Base-by-base conservation (phyloP, 1,284 basidiomycete species). In the Bondarzewia mesenterica region DNA sequence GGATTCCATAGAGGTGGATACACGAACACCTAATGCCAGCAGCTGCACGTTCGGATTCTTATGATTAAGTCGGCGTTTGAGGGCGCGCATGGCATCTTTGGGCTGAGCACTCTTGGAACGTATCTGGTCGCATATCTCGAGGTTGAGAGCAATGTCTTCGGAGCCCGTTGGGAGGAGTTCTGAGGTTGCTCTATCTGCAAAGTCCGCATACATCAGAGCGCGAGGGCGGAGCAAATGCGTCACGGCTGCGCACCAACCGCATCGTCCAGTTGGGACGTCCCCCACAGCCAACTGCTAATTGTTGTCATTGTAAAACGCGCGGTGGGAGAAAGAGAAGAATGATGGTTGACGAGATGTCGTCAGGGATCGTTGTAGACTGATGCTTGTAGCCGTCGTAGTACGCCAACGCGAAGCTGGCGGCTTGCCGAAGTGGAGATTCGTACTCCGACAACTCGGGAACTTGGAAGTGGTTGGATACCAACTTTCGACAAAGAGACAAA, bases 21-120 rank as follows among this genome's bases (percentile, higher is more conserved):
- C 42, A 50, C 42, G 61, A 63, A 95, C 93, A 7, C 82, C 77
- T 20, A 97, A 76, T 14, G 91, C 82, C 49, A 95, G 75, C 42
- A 96, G 74, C 65, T 94, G 92, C 8, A 97, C 93, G 57, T 98
- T 96, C 2, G 93, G 94, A 64, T 99, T 99, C 78, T 89, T 89
- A 70, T 97, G 90, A 57, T 85, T 84, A 43, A 99, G 70, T 37
- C 95, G 78, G 29, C 83, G 78, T 67, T 94, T 93, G 60, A 99
- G 74, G 32, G 88, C 82, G 53, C 87, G 85, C 84, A 94, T 89
- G 2, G 95, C 89, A 52, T 89, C 83, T 64, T 89, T 89, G 8
- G 93, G 83, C 21, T 79, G 78, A 0, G 89, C 88, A 38, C 87
- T 82, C 71, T 95, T 95, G 15, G 93, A 92, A 49, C 93, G 81